Base-by-base conservation (phyloP, 2,329 filamentous ascomycete species). In the Colletotrichum zoysiae region DNA sequence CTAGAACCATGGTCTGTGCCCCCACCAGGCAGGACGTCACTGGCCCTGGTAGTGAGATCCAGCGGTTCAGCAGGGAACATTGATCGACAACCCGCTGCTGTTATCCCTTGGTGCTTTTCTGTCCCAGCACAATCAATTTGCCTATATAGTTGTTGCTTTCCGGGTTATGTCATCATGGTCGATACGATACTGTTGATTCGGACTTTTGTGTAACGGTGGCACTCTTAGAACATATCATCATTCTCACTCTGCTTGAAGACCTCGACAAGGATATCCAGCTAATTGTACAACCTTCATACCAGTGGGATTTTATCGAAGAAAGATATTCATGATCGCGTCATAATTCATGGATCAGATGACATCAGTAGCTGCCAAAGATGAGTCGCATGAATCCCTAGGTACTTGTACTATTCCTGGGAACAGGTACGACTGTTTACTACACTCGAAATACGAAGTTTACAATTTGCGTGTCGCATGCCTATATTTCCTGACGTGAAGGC, bases 1-100 rank as follows among this genome's bases (percentile, higher is more conserved):
- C 55, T 58, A 42, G 35, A 42, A 12, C 35, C n/a, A n/a, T 58
- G 55, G 55, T 40, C 55, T 40, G 55, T 42, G 55, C 55, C 38
- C 55, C 50, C 23, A 26, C 55, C 33, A 7, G 26, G 11, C 55
- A 58, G 55, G 35, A 26, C 55, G 55, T 42, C 35, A 58, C n/a
- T 58, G 16, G 26, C 11, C 51, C 35, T 40, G 35, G 6, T n/a
- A 58, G 55, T 11, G 55, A 40, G 33, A 26, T 35, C 55, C 55
- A 26, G 55, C 55, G 18, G 12, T 57, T 40, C 6, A 26, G n/a
- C 55, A 42, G 38, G 56, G 56, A 42, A 58, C 38, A 42, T 26
- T 23, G 40, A 18, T 42, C 14, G 40, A 18, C n/a, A 33, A 26
- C 14, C 42, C 42, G 20, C 26, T 42, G 55, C 11, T 40, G 20